A percentile compares a stretch with the other conserved stretches of the same genome.
Conservation (phyloP, 2,329 filamentous ascomycete species). For the Rosellinia necatrix region DNA sequence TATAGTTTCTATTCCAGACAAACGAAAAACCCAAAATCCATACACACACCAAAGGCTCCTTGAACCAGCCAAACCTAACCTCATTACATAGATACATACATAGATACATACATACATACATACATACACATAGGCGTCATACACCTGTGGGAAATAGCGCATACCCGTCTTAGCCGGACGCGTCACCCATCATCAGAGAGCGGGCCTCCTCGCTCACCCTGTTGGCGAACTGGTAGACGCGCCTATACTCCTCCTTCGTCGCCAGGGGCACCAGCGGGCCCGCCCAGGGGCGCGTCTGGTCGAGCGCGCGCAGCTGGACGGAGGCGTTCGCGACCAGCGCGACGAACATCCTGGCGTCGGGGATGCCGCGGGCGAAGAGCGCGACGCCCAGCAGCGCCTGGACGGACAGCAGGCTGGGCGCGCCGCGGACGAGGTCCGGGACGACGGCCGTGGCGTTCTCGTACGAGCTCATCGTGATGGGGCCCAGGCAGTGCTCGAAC, state of each 20-base stretch:
- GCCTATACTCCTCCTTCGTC: neutral
- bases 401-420: constrained; percentile 23
- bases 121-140: too few species aligned
- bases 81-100: too few species aligned
- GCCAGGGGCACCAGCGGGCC: neutral
- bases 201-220: neutral
- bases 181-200: neutral
- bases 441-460: constrained; percentile 27
- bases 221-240: neutral
- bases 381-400: constrained; percentile 30
- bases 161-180: too few species aligned
- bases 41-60: too few species aligned
- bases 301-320: constrained; percentile 36
- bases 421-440: constrained; percentile 20
- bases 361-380: constrained; percentile 22
- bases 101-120: too few species aligned
- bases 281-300: neutral
- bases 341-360: constrained; percentile 17
- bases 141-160: too few species aligned
- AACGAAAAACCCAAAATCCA: too few species aligned
- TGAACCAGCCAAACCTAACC: too few species aligned
- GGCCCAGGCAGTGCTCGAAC: constrained; percentile 16
- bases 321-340: constrained; percentile 28
- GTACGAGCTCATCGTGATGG: constrained; percentile 22
- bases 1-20: too few species aligned